Conservation (phyloP, 2,329 filamentous ascomycete genomes). For the Ceratocystis colombiana region DNA sequence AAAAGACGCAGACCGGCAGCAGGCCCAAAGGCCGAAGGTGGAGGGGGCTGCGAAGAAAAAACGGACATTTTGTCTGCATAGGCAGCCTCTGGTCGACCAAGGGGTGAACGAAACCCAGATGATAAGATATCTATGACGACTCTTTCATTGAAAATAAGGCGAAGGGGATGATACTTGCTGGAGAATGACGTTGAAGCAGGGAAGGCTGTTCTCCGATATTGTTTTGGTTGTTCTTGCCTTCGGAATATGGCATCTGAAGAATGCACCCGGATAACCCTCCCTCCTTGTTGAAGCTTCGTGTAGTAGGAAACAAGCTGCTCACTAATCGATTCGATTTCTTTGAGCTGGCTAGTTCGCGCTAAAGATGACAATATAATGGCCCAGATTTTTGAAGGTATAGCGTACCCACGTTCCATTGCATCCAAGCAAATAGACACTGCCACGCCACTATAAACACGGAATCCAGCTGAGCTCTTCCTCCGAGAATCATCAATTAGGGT, state of each 20-base stretch:
- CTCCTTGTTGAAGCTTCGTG: not conserved
- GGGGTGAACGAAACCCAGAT: slow-evolving; percentile 19
- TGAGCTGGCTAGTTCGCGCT: slow-evolving; percentile 11
- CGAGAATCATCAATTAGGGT: slow-evolving; percentile 9
- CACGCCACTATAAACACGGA: slow-evolving; percentile 6
- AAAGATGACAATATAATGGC: slow-evolving; percentile 15
- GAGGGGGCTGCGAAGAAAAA: not conserved
- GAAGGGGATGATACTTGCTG: slow-evolving; percentile 21
- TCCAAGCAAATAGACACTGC: slow-evolving; percentile 17
- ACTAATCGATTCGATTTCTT: slow-evolving; percentile 14
- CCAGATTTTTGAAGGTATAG: slow-evolving; percentile 19
- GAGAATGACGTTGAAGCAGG: slow-evolving; percentile 14
- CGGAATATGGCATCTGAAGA: slow-evolving; percentile 22
- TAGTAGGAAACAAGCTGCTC: slow-evolving; percentile 12
- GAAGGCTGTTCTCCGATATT: slow-evolving; percentile 13
- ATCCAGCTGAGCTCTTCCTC: slow-evolving; percentile 5
- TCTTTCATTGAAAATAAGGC: slow-evolving; percentile 23
- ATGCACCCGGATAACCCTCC: slow-evolving; percentile 18
- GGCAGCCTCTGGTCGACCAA: slow-evolving; percentile 9
- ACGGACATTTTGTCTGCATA: slow-evolving; percentile 12
- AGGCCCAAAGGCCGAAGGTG: slow-evolving; percentile 21
- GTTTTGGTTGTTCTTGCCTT: not conserved
- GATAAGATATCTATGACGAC: slow-evolving; percentile 22
- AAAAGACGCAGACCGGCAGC: slow-evolving; percentile 21
- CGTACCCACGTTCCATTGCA: slow-evolving; percentile 21